phyloP scores from a whole-genome alignment of 192 early-diverging fungal genomes.

The Tieghemiomyces parasiticus region DNA sequence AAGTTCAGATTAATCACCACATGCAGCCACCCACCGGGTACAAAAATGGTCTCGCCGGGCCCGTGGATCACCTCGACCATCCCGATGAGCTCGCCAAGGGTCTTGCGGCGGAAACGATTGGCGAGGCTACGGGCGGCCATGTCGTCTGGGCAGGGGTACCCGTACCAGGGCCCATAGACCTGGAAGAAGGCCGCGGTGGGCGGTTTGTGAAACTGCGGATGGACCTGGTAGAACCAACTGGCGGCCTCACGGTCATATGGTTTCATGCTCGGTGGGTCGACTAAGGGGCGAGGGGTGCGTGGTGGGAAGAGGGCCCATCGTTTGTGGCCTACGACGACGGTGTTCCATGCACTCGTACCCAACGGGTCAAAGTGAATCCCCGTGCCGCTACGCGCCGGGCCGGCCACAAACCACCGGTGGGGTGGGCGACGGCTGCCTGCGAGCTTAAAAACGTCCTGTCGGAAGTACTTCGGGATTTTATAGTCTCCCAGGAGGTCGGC shows the following conservation, averaged over 20 bases:
- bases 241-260: slow-evolving; percentile 53
- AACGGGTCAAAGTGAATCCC: slow-evolving; percentile 59
- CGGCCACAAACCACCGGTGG: slow-evolving; percentile 63
- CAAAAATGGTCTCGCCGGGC: slow-evolving; percentile 69
- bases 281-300: slow-evolving; percentile 31
- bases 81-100: slow-evolving; percentile 41
- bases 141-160: background rate
- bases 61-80: slow-evolving; percentile 53
- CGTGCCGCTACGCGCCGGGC: slow-evolving; percentile 54
- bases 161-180: slow-evolving; percentile 16
- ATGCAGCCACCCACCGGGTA: slow-evolving; percentile 68
- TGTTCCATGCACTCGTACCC: slow-evolving; percentile 72
- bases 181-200: slow-evolving; percentile 7
- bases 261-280: slow-evolving; percentile 35
- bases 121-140: background rate
- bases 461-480: slow-evolving; percentile 50
- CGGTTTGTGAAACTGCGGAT: slow-evolving; percentile 27
- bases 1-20: slow-evolving; percentile 69
- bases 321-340: slow-evolving; percentile 53
- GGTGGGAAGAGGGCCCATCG: slow-evolving; percentile 70
- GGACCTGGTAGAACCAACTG: slow-evolving; percentile 55
- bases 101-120: slow-evolving; percentile 13
- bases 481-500: slow-evolving; percentile 30
- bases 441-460: slow-evolving; percentile 52
- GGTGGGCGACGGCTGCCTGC: slow-evolving; percentile 50